Percentiles rank a stretch among this genome's conserved stretches.
Evolutionary conservation across 306 rosid species (phyloP).

Genomic region (Lablab purpureus): DNA sequence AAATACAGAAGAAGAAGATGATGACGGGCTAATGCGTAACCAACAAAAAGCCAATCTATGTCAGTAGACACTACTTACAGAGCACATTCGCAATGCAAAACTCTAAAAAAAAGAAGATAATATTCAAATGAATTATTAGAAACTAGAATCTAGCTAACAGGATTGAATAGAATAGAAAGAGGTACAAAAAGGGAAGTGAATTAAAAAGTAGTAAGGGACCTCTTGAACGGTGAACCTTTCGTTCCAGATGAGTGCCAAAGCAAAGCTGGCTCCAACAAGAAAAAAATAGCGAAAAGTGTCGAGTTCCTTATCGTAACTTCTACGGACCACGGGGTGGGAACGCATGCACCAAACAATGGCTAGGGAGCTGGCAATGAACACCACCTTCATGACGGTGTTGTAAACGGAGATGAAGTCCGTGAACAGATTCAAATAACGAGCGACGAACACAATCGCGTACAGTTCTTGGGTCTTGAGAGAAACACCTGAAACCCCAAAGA

Average conservation of each 20-base stretch:
- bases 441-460: slow-evolving; percentile 76
- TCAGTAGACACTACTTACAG: background rate
- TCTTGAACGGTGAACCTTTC: slow-evolving; percentile 81
- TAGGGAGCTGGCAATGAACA: slow-evolving; percentile 75
- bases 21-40: background rate
- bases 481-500: slow-evolving; percentile 59
- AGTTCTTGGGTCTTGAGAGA: slow-evolving; percentile 98
- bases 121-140: background rate
- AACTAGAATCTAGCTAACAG: background rate
- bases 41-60: background rate
- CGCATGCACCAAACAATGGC: slow-evolving; percentile 91
- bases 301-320: slow-evolving; percentile 76
- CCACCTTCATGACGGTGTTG: slow-evolving; percentile 83
- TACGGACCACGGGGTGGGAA: slow-evolving; percentile 65
- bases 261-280: slow-evolving; percentile 65
- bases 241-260: slow-evolving; percentile 70
- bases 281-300: slow-evolving; percentile 85
- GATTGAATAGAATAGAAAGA: background rate
- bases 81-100: background rate
- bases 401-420: slow-evolving; percentile 81
- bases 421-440: slow-evolving; percentile 90
- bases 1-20: background rate
- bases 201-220: slow-evolving; percentile 50
- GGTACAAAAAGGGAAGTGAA: background rate
- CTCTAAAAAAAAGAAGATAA: background rate